Percentiles rank a stretch among this genome's conserved stretches.
phyloP scores from a whole-genome alignment of 2,329 filamentous ascomycete genomes.

The Fusarium multiceps region DNA sequence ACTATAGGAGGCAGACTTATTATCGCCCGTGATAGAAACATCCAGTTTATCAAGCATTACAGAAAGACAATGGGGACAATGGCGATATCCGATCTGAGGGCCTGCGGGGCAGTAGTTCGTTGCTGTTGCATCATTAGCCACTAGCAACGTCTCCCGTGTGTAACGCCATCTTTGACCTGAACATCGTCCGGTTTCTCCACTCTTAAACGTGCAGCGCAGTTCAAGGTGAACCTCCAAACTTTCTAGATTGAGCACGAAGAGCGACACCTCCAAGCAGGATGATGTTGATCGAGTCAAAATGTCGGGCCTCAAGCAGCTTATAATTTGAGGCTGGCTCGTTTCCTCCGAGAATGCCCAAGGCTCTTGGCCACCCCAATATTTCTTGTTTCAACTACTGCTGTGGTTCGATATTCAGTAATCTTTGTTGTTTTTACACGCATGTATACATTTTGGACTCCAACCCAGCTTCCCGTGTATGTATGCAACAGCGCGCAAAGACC shows the following conservation, averaged over 20 bases:
- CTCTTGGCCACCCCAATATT: background rate
- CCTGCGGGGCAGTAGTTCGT: constrained; percentile 29
- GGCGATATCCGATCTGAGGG: constrained; percentile 28
- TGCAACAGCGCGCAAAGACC: constrained; percentile 22
- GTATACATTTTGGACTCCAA: constrained; percentile 18
- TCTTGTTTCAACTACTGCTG: background rate
- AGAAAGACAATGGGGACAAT: constrained; percentile 15
- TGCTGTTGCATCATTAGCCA: constrained; percentile 34
- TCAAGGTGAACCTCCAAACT: background rate
- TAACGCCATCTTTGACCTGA: constrained; percentile 26
- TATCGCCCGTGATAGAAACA: constrained; percentile 22
- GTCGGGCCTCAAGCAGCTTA: background rate
- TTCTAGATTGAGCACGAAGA: background rate
- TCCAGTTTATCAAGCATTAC: constrained; percentile 14
- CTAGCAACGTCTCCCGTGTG: constrained; percentile 37
- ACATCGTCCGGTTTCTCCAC: constrained; percentile 26
- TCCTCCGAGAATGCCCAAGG: background rate
- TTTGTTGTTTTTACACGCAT: constrained; percentile 11
- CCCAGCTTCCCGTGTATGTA: constrained; percentile 4
- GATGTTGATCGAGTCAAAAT: background rate
- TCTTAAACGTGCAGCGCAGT: background rate
- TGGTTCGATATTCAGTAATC: constrained; percentile 2
- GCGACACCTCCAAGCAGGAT: background rate
- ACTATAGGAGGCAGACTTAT: constrained; percentile 30
- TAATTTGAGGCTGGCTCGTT: background rate